Evolutionary conservation across 768 basidiomycete genomes (phyloP), one percentile per base, ranked within the genome.

Genomic region (Hypsizygus marmoreus): DNA sequence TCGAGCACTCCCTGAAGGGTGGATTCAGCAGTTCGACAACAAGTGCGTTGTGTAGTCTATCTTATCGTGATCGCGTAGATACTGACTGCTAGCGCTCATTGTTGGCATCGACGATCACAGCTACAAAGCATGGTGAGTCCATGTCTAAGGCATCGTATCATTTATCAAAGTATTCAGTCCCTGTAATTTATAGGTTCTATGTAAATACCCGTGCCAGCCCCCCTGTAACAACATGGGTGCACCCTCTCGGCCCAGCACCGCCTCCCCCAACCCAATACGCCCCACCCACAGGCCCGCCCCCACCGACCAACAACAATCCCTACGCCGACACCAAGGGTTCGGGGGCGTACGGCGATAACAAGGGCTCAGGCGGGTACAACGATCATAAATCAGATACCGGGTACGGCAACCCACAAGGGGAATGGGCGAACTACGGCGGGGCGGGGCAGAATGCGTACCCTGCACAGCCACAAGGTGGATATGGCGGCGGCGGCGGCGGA

Each of bases 141-240:
- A 26, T 17, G 14, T 5, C 26, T 42, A 13, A 9, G 5, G 29
- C 40, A 4, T 12, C 29, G n/a, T n/a, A n/a, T n/a, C n/a, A 16
- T 32, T n/a, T 13, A 20, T 50, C 19, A 25, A 31, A 6, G 24
- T 26, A 8, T 10, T 6, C n/a, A 8, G 6, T 11, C 29, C 17
- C 17, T 32, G n/a, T 10, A 13, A 16, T 32, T 29, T 40, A 20
- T 50, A 90, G 88, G 88, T 91, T 80, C 71, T 91, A 91, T 52
- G 85, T 91, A 35, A 81, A 90, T 55, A 86, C 84, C 0, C 62
- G 56, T 19, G 74, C 77, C 35, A 66, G 72, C 13, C 87, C 88
- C 4, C 83, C 86, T 0, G 73, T 76, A 14, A 80, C 84, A 29
- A 77, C 74, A 11, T 91, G 88, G 88, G 71, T 67, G 0, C 88